These are phyloP conservation scores for Trichophyton benhamiae DNA, from an alignment of 2,329 filamentous ascomycete species.

Conservation along the genomic window DNA sequence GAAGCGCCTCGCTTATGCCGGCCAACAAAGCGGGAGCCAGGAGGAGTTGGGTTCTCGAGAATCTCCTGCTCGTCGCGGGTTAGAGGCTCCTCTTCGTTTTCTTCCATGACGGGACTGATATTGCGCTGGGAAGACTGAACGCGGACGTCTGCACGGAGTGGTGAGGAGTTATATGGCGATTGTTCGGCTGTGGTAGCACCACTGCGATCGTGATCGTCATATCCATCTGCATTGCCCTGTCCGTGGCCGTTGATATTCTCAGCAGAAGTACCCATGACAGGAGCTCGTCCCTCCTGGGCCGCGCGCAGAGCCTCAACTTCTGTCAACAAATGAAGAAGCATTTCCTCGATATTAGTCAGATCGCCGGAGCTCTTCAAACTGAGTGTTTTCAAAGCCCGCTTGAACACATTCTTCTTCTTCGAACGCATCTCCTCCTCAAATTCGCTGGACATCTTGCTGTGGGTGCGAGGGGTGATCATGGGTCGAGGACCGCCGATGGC, in stretches of 20 bases:
- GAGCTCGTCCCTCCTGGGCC: constrained; percentile 33
- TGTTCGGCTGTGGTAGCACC: background rate
- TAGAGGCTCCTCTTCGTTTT: constrained; percentile 56
- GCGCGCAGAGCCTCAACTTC: constrained; percentile 78
- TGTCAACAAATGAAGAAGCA: constrained; percentile 80
- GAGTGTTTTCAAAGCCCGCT: constrained; percentile 80
- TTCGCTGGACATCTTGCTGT: constrained; percentile 34
- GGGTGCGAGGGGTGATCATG: constrained; percentile 55
- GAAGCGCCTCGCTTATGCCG: constrained; percentile 32
- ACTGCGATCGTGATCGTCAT: background rate
- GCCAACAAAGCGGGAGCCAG: constrained; percentile 43
- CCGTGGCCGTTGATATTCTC: constrained; percentile 39
- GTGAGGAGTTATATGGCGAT: constrained; percentile 20
- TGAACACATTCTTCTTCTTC: constrained; percentile 91
- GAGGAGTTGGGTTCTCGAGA: constrained; percentile 44
- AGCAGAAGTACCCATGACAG: constrained; percentile 43
- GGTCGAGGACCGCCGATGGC: constrained; percentile 77
- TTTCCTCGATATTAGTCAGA: constrained; percentile 74
- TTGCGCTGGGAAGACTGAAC: background rate
- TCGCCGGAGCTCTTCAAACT: constrained; percentile 81
- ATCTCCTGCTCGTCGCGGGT: constrained; percentile 37
- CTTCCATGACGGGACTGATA: constrained; percentile 80
- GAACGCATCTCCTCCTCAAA: constrained; percentile 49
- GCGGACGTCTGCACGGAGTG: constrained; percentile 37
- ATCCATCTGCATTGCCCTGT: background rate